Evolutionary conservation across 768 basidiomycete genomes (phyloP).

Genomic region (Termitomyces sp.): DNA sequence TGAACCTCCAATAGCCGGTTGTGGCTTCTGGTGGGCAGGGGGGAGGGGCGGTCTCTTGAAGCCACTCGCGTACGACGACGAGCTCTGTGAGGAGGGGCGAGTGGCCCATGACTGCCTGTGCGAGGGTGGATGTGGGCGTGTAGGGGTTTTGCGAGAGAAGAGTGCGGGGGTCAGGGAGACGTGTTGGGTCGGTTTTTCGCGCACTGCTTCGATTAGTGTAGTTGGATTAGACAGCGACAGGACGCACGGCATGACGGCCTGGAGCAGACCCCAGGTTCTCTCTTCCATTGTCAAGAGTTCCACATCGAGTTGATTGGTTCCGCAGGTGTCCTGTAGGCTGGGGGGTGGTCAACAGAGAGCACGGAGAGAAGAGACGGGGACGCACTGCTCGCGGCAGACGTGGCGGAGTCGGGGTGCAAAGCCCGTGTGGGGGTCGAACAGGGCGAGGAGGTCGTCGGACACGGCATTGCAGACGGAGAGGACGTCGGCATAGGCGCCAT

Average conservation of each 20-base stretch:
- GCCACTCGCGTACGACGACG: constrained; percentile 82
- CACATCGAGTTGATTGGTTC: constrained; percentile 42
- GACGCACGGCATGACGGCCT: constrained; percentile 71
- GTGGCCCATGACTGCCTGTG: constrained; percentile 63
- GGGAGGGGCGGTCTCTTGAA: constrained; percentile 67
- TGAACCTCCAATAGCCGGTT: constrained; percentile 82
- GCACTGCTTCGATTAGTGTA: too few relatives aligned
- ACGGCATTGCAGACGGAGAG: constrained; percentile 1
- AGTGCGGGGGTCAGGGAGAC: constrained; percentile 42
- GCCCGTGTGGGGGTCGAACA: not conserved
- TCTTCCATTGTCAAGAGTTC: constrained; percentile 67
- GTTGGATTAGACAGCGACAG: too few relatives aligned
- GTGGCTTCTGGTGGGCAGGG: constrained; percentile 64
- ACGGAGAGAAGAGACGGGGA: not conserved
- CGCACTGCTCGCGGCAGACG: constrained; percentile 2
- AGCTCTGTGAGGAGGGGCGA: constrained; percentile 71
- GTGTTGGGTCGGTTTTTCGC: constrained; percentile 55
- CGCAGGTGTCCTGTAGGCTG: constrained; percentile 17
- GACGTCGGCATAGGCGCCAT: constrained; percentile 2
- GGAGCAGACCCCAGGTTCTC: constrained; percentile 79
- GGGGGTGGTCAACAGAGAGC: too few relatives aligned
- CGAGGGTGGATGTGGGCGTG: constrained; percentile 71
- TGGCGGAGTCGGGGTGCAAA: constrained; percentile 4
- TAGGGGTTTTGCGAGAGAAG: constrained; percentile 74
- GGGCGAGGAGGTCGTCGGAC: not conserved